Evolutionary conservation across 75 land plant genomes (phyloP).

Genomic region (Selaginella moellendorffii): DNA sequence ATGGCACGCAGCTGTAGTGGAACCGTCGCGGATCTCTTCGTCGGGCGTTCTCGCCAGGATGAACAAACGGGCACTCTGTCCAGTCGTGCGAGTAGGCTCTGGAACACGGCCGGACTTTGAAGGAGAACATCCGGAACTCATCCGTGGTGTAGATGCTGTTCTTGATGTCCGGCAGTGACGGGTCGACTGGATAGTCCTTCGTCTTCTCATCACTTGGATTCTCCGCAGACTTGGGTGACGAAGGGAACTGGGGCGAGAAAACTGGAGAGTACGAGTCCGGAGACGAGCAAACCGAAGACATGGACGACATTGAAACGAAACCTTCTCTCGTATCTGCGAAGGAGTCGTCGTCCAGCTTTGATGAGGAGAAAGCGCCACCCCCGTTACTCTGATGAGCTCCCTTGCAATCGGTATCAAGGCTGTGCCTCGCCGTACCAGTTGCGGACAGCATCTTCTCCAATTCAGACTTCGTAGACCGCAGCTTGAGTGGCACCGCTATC

Average conservation of each 20-base stretch:
- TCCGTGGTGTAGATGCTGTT: constrained; percentile 51
- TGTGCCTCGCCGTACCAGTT: too few species aligned
- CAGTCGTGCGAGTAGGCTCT: not conserved
- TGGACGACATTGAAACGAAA: not conserved
- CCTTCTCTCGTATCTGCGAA: not conserved
- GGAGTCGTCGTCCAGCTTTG: too few species aligned
- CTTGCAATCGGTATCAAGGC: not conserved
- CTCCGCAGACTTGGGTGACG: constrained; percentile 14
- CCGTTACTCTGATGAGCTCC: not conserved
- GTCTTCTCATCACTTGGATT: constrained; percentile 19
- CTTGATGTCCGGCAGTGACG: constrained; percentile 60
- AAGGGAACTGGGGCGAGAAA: constrained; percentile 14
- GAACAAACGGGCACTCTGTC: constrained; percentile 16
- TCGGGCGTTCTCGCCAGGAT: constrained; percentile 61
- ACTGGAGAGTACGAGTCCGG: constrained; percentile 15
- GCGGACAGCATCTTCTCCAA: constrained; percentile 30
- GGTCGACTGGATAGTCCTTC: constrained; percentile 60
- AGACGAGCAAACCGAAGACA: constrained; percentile 29
- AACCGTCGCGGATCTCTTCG: constrained; percentile 54
- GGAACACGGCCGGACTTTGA: constrained; percentile 63
- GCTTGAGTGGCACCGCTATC: constrained; percentile 28
- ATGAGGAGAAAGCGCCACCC: not conserved
- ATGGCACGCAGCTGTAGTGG: constrained; percentile 71
- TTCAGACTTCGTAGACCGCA: constrained; percentile 11
- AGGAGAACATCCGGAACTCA: constrained; percentile 68